Evolutionary conservation across 176 grass and related monocot genomes (phyloP), one percentile per base, ranked within the genome.

Genomic region (Aegilops tauschii): DNA sequence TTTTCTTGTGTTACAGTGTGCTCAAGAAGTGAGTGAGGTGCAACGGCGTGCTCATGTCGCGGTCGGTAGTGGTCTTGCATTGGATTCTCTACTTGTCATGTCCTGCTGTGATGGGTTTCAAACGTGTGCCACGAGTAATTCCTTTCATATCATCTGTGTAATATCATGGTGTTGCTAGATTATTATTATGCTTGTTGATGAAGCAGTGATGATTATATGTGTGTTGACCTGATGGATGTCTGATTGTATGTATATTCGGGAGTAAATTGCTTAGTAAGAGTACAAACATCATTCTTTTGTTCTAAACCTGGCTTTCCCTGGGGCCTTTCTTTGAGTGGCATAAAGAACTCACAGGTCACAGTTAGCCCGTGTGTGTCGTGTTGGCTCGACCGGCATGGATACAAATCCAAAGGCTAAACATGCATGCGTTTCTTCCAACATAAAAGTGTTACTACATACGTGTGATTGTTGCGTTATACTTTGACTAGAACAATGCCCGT

Each of bases 21-120:
- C 80, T 95, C 18, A 95, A 95, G 77, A 90, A 95, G 80, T 95
- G 83, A 95, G 80, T 92, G 83, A 92, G 85, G 65, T 0, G 14
- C 9, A 30, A 27, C 35, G 9, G 4, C 29, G 67, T 40, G 9
- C 25, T 12, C 65, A 52, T 71, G 79, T 4, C 4, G 12, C 32
- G 42, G 30, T 27, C 34, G 3, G 0, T 27, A 1, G 14, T 30
- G 27, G 12, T 28, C 18, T 25, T 65, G 13, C 65, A 1, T 34
- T 18, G 50, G 61, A 27, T 85, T 52, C 40, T 85, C 63, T n/a
- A 20, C 75, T 2, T 83, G 20, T 31, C n/a, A 21, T 40, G 66
- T 54, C 78, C 71, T 78, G n/a, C 8, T 7, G 58, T 25, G 73
- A 64, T 20, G 40, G 69, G 71, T 52, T 87, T 17, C 23, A 12